Evolutionary conservation across 768 basidiomycete genomes (phyloP).

Genomic region (Hygrocybe coccinea): DNA sequence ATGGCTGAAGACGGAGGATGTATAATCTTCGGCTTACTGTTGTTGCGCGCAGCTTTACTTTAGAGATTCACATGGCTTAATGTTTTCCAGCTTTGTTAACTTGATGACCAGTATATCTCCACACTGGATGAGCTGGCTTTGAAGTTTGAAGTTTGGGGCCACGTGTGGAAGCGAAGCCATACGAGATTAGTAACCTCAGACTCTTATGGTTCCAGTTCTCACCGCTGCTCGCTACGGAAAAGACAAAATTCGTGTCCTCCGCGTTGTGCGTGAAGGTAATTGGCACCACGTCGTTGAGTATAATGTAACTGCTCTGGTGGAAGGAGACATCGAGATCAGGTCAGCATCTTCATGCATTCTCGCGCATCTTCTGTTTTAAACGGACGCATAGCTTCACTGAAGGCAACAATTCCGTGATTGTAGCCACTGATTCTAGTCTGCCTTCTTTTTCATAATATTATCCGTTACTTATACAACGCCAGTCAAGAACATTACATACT

Average conservation of each 20-base stretch:
- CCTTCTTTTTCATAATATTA: slow-evolving; percentile 26
- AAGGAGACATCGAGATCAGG: slow-evolving; percentile 80
- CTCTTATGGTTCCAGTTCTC: slow-evolving; percentile 20
- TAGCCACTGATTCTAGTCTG: slow-evolving; percentile 91
- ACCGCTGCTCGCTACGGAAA: slow-evolving; percentile 74
- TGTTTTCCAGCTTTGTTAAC: no score
- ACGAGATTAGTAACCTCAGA: no score
- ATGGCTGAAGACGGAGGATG: slow-evolving; percentile 20
- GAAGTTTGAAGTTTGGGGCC: no score
- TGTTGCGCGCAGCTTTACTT: no score
- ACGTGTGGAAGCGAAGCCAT: no score
- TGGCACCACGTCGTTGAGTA: slow-evolving; percentile 81
- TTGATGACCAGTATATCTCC: no score
- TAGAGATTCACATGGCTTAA: no score
- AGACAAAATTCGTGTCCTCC: slow-evolving; percentile 80
- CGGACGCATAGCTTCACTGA: slow-evolving; percentile 77
- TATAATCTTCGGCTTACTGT: background rate
- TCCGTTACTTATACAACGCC: slow-evolving; percentile 1
- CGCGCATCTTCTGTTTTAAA: background rate
- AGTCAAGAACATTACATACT: slow-evolving; percentile 71
- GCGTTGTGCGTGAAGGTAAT: slow-evolving; percentile 67
- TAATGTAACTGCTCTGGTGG: slow-evolving; percentile 71
- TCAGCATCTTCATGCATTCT: slow-evolving; percentile 24
- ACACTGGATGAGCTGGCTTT: no score
- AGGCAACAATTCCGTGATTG: slow-evolving; percentile 82